Base-by-base conservation (phyloP, 2,329 filamentous ascomycete species). In the Lachnellula cervina region DNA sequence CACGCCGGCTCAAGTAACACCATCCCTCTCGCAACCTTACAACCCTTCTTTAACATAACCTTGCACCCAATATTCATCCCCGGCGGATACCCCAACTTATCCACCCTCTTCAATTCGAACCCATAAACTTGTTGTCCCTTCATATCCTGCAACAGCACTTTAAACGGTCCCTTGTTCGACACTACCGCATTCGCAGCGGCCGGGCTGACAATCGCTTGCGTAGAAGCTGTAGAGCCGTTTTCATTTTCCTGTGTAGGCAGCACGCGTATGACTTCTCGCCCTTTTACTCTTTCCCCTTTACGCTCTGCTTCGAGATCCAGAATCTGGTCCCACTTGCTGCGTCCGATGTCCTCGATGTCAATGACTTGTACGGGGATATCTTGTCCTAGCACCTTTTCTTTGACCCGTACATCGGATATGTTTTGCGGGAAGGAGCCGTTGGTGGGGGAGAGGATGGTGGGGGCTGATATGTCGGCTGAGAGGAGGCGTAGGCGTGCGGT, bases 251-350 rank as follows among this genome's bases (percentile, higher is more conserved):
- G 46, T 5, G 77, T 78, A 1, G 78, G 78, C 0, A 84, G 79
- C 0, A 94, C 81, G 3, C 93, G 81, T 17, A 97, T 83, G 32
- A 99, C 83, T 69, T 97, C 88, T 9, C 91, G 76, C 0, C 94
- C 94, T 42, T 83, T 81, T 0, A 80, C 89, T 61, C 77, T 81
- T 73, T 93, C 89, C 0, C 89, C 89, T 13, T 88, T 79, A 66
- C 87, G 84, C 45, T 84, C 76, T 44, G 84, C 81, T 70, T 93
- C 89, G 6, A 94, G 82, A 35, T 86, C 84, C 70, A 97, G 90
- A 34, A 96, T 81, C 71, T 97, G 90, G 61, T 90, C 87, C 90
- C 92, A 96, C 51, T 88, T 81, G 64, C 87, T 90, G 51, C 81
- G 79, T 2, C 86, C 81, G 19, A 97, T 80, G 68, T 97, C 92